Conservation (phyloP, 202 grass and related monocot species). For the Schoenoplectus tabernaemontani region DNA sequence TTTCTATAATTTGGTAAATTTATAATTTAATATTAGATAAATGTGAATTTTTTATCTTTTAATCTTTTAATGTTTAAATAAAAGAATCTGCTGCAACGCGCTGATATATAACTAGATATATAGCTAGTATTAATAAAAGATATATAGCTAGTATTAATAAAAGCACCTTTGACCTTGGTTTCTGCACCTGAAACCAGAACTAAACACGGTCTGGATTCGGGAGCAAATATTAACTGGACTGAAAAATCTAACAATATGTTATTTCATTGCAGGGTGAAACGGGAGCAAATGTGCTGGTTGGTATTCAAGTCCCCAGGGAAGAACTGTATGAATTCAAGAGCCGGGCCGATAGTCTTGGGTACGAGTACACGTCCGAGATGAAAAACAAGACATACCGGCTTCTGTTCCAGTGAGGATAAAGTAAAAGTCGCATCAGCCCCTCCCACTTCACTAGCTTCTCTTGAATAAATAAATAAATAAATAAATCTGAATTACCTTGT, state of each 20-base stretch:
- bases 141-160: no score
- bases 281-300: slow-evolving; percentile 88
- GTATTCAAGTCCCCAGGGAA: slow-evolving; percentile 61
- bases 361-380: slow-evolving; percentile 69
- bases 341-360: slow-evolving; percentile 54
- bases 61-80: no score
- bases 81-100: no score
- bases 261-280: slow-evolving; percentile 48
- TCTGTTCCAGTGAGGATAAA: slow-evolving; percentile 42
- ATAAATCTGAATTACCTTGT: slow-evolving; percentile 1
- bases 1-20: no score
- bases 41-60: no score
- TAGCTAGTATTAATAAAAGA: no score
- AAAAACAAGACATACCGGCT: slow-evolving; percentile 68
- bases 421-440: not conserved
- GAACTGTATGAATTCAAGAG: slow-evolving; percentile 53
- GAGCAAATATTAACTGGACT: no score
- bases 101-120: no score
- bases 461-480: slow-evolving; percentile 15
- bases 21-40: no score
- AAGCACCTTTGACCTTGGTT: not conserved
- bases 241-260: not conserved
- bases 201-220: no score
- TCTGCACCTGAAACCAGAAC: not conserved
- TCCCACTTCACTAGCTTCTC: not conserved